Conservation (phyloP, 139 green algal species). For the Zygnema cylindricum region DNA sequence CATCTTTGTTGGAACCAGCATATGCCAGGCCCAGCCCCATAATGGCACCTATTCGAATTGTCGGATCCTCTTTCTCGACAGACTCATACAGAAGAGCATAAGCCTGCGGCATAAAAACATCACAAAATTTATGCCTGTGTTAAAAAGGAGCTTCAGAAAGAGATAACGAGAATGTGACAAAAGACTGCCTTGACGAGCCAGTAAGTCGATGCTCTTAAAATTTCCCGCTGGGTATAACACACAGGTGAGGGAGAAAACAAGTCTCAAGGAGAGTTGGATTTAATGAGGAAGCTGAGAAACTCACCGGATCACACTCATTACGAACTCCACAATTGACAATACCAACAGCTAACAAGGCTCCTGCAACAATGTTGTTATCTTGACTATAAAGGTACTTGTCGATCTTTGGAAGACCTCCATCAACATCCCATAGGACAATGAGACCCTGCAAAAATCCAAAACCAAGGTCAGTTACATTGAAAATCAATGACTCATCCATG, state of each 20-base stretch:
- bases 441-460: conserved; percentile 63
- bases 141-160: too few relatives aligned
- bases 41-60: conserved; percentile 81
- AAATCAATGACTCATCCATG: too few relatives aligned
- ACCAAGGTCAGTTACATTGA: not conserved
- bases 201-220: too few relatives aligned
- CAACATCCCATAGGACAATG: conserved; percentile 96
- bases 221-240: too few relatives aligned
- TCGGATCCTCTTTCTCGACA: conserved; percentile 78
- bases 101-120: too few relatives aligned
- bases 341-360: conserved; percentile 91
- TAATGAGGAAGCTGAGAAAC: not conserved
- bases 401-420: conserved; percentile 92
- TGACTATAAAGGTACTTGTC: conserved; percentile 97
- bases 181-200: too few relatives aligned
- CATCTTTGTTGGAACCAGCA: conserved; percentile 82
- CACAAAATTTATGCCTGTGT: too few relatives aligned
- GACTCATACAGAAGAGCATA: conserved; percentile 94
- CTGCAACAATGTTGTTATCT: conserved; percentile 80
- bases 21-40: conserved; percentile 96
- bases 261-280: too few relatives aligned
- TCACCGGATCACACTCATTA: conserved; percentile 90
- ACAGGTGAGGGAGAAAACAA: too few relatives aligned
- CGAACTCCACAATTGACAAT: conserved; percentile 86
- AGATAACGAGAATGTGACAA: too few relatives aligned